Evolutionary conservation across 257 asterid species (phyloP), one percentile per base, ranked within the genome.

Genomic region (Gentiana macrophylla): DNA sequence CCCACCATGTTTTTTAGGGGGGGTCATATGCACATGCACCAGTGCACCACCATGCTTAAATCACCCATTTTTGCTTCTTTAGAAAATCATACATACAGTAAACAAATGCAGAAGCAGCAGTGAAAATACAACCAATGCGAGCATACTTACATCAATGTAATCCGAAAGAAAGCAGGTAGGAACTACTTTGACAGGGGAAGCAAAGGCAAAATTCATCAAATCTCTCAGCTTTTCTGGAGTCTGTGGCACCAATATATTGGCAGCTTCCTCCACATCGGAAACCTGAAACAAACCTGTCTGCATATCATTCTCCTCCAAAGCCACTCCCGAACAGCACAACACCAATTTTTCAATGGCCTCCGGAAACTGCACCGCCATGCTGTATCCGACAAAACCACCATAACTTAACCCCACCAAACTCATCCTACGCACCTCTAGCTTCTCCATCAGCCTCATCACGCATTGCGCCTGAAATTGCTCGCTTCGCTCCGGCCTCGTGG

Each of bases 331-430:
- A 73, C 94, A 84, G 69, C 97, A 83, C 49, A 86, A 62, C 67
- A 84, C 97, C 77, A 89, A 70, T 74, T 59, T 84, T 66, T 81
- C 94, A 37, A 89, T 78, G 9, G 74, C 81, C 35, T 70, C 76
- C 3, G 95, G 97, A 32, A 70, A 86, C 64, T 81, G 86, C 60
- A 79, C 95, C 62, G 94, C 90, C 86, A 84, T 49, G 64, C 88
- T 86, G 71, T 86, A 86, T 43, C 83, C 86, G 0, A 89, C 94
- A 55, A 89, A 89, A 0, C 97, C 97, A 2, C 97, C 95, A 62
- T 89, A 89, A 58, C 97, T 89, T 35, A 89, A 80, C 57, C 97
- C 97, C 50, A 89, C 95, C 49, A 86, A 4, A 66, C 86, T 80
- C 72, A 77, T 70, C 59, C 57, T 68, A 3, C 52, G 38, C 4